A percentile compares a stretch with the other conserved stretches of the same genome.
Conservation (phyloP, 2,329 filamentous ascomycete genomes). For the Diaporthe vaccinii region DNA sequence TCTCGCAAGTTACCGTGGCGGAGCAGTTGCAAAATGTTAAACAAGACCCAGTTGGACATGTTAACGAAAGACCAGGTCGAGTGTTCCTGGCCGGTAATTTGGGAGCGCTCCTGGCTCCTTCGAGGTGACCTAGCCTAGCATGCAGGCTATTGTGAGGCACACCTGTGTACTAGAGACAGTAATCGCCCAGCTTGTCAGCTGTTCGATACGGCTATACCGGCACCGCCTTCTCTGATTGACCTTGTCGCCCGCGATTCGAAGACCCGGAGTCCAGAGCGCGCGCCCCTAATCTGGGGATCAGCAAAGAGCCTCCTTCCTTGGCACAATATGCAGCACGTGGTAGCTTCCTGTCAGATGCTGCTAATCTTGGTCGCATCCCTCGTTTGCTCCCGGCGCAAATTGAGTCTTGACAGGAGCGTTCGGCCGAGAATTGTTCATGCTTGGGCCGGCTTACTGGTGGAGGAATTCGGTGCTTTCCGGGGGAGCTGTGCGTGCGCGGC, state of each 20-base stretch:
- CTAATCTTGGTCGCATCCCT: not conserved
- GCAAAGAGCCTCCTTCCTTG: slow-evolving; percentile 21
- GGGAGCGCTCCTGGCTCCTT: no score
- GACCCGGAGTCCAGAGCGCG: no score
- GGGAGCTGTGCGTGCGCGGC: not conserved
- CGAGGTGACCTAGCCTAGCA: no score
- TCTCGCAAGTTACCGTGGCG: not conserved
- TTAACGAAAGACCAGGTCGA: no score
- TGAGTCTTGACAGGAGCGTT: not conserved
- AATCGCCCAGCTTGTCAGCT: no score
- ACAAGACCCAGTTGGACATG: no score
- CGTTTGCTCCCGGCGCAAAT: not conserved
- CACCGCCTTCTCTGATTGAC: no score
- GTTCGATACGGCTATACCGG: no score
- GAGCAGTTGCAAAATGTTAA: not conserved
- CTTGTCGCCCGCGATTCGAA: no score
- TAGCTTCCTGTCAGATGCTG: not conserved
- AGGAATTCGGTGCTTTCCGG: slow-evolving; percentile 5
- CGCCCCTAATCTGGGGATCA: not conserved
- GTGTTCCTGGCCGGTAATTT: no score
- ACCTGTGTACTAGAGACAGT: no score
- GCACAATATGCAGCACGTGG: slow-evolving; percentile 3
- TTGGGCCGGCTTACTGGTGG: slow-evolving; percentile 26
- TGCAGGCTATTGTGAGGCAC: no score
- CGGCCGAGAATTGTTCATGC: not conserved